Evolutionary conservation across 345 rosid genomes (phyloP), one percentile per base, ranked within the genome.

Genomic region (Salix suchowensis): DNA sequence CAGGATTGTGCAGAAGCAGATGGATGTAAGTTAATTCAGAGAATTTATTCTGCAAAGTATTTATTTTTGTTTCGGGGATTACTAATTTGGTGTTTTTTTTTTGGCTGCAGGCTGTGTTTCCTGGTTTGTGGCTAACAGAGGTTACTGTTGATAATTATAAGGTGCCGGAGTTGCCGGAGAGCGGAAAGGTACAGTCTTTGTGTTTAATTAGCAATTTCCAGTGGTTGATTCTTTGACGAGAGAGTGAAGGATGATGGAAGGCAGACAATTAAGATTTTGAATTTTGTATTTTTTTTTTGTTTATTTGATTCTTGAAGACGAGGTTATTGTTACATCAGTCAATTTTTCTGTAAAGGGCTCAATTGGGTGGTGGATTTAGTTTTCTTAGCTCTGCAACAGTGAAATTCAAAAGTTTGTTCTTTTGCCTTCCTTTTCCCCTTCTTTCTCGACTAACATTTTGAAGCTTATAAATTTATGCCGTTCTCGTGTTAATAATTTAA

Each of bases 71-170:
- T 71, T 50, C 14, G 16, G 13, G 46, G 62, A 46, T 55, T 62
- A 42, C 26, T 9, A 58, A 50, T 67, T 48, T 32, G 54, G 34
- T 39, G 7, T 67, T 60, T 40, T 26, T 26, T 55, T 55, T 55
- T 48, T 72, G 42, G 55, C 74, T 77, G 81, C 88, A 95, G 98
- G 23, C 76, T 71, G 78, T 90, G 79, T 77, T 83, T 79, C 96
- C 97, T 1, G 98, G 94, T 37, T 78, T 73, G 40, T 92, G 96
- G 96, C 78, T 93, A 75, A 69, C 85, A 78, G 93, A 91, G 75
- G 88, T 91, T 32, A 85, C 88, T 1, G 81, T 66, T 68, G 97
- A 91, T 75, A 48, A 85, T 0, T 94, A 94, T 86, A 85, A 88
- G 76, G 94, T 91, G n/a, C 85, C 88, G 15, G 97, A 91, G 68